Percentiles rank a stretch among this genome's conserved stretches.
Evolutionary conservation across 1,284 basidiomycete species (phyloP).

Genomic region (Trichosporon faecale): DNA sequence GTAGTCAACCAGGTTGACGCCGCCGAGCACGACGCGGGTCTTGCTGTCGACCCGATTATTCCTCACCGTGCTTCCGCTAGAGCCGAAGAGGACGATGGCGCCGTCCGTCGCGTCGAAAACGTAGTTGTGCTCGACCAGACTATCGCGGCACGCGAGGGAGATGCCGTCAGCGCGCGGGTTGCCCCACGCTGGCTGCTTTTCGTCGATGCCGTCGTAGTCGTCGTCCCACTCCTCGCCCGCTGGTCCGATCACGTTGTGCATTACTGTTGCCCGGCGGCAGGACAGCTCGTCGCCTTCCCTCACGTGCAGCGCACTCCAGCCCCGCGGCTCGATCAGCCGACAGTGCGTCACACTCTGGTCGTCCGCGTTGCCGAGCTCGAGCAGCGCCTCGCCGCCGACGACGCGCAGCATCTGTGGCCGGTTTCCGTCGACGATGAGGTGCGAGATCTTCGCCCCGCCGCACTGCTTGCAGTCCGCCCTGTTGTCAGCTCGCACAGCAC

Average conservation of each 20-base stretch:
- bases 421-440: constrained; percentile 51
- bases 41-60: constrained; percentile 48
- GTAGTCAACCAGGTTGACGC: constrained; percentile 53
- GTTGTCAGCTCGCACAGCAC: constrained; percentile 10
- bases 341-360: constrained; percentile 47
- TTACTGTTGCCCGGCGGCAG: constrained; percentile 41
- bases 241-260: constrained; percentile 51
- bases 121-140: constrained; percentile 48
- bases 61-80: constrained; percentile 42
- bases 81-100: constrained; percentile 53
- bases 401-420: constrained; percentile 49
- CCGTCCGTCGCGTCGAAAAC: constrained; percentile 53
- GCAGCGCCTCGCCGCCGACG: constrained; percentile 45
- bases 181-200: constrained; percentile 42
- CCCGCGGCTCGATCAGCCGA: constrained; percentile 51
- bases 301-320: constrained; percentile 53
- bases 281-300: constrained; percentile 51
- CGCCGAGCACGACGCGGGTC: constrained; percentile 50
- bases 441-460: constrained; percentile 36
- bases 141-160: constrained; percentile 52
- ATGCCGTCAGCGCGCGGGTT: constrained; percentile 52
- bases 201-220: constrained; percentile 49
- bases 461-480: constrained; percentile 52
- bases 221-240: constrained; percentile 54
- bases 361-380: constrained; percentile 51